Percentiles rank a stretch among this genome's conserved stretches.
phyloP scores from a whole-genome alignment of 306 rosid species.

The Gleditsia sinensis region DNA sequence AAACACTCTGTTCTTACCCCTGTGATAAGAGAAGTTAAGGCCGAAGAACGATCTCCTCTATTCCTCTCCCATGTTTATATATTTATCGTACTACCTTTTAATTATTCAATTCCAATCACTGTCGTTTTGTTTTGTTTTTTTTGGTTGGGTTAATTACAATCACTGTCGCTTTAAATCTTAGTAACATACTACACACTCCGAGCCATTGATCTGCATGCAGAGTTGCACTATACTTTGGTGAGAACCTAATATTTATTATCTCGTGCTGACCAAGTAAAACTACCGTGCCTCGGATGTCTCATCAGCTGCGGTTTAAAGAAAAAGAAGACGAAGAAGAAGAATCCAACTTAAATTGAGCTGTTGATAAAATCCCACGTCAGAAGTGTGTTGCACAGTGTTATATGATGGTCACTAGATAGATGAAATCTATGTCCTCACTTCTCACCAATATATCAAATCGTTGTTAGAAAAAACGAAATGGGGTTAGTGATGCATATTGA shows the following conservation, averaged over 20 bases:
- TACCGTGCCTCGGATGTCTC: background rate
- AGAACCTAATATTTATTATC: background rate
- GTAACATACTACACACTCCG: too few relatives aligned
- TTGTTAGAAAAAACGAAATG: background rate
- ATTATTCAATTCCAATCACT: background rate
- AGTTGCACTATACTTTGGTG: background rate
- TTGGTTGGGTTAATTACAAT: too few relatives aligned
- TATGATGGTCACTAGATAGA: background rate
- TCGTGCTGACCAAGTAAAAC: constrained; percentile 6
- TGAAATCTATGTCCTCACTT: background rate
- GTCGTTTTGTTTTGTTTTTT: too few relatives aligned
- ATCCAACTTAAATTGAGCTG: background rate
- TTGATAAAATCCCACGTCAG: constrained; percentile 13
- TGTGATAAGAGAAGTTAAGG: too few relatives aligned
- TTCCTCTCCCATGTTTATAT: too few relatives aligned
- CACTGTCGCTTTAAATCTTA: background rate
- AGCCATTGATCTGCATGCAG: background rate
- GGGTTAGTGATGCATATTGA: constrained; percentile 12
- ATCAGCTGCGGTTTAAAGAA: constrained; percentile 1
- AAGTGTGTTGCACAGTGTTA: background rate
- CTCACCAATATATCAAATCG: constrained; percentile 4
- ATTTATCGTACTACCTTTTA: too few relatives aligned
- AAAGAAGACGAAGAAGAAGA: background rate
- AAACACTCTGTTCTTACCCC: too few relatives aligned
- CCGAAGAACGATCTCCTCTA: too few relatives aligned